Conservation (phyloP, 129 eudicot genomes). For the Saussurea involucrata region DNA sequence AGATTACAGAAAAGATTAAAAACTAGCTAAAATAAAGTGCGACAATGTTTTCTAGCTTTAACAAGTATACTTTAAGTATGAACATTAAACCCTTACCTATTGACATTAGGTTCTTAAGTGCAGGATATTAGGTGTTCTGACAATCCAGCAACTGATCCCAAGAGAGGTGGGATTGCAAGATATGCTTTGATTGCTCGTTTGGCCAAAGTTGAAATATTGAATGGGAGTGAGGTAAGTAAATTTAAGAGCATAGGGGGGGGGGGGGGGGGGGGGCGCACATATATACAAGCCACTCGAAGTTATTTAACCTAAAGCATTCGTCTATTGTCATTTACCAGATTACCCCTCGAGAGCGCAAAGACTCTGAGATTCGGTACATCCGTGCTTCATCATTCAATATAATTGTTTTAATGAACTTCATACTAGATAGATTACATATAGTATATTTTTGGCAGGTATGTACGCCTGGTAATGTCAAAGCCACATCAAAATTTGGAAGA, state of each 20-base stretch:
- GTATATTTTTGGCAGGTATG: conserved; percentile 55
- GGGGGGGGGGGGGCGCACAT: neutral
- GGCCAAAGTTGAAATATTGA: conserved; percentile 58
- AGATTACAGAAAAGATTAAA: neutral
- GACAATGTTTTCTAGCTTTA: neutral
- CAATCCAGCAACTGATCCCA: conserved; percentile 79
- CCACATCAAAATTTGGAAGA: conserved; percentile 55
- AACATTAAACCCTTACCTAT: neutral
- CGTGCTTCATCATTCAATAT: neutral
- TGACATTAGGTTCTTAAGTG: conserved; percentile 4
- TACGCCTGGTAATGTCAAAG: conserved; percentile 85
- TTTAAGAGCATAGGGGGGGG: neutral
- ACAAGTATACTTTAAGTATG: neutral
- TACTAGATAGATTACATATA: neutral
- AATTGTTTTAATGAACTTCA: neutral
- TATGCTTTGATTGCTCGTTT: conserved; percentile 79
- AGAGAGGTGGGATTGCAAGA: conserved; percentile 71
- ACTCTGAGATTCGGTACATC: conserved; percentile 88
- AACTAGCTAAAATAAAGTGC: neutral
- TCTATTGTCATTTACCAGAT: conserved; percentile 47
- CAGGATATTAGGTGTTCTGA: conserved; percentile 89
- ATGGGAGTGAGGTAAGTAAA: conserved; percentile 94
- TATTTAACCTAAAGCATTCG: neutral
- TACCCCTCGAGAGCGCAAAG: conserved; percentile 76
- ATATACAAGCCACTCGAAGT: neutral